Conservation (phyloP, 1,284 basidiomycete genomes). For the Rhodotorula sp. region DNA sequence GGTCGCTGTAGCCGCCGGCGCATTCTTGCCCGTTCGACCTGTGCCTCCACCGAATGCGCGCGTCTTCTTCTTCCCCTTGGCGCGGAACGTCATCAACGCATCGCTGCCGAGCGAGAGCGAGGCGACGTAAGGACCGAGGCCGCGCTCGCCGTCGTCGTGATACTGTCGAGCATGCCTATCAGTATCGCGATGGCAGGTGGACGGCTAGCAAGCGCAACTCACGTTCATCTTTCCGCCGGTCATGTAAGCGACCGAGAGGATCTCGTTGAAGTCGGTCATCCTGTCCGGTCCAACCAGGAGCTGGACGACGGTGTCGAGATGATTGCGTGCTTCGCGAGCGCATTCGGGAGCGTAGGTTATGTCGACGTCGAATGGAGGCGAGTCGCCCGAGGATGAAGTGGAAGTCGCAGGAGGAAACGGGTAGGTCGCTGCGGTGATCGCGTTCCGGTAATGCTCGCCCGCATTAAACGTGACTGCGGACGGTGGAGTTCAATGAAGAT, state of each 20-base stretch:
- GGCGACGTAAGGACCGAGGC: conserved; percentile 32
- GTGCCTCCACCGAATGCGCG: background rate
- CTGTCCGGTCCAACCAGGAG: background rate
- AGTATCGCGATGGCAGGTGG: background rate
- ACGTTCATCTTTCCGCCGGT: conserved; percentile 36
- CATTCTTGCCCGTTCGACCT: no score
- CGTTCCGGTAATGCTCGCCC: conserved; percentile 29
- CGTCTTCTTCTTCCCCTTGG: conserved; percentile 12
- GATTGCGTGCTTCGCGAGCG: conserved; percentile 14
- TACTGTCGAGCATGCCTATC: background rate
- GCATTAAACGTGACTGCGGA: conserved; percentile 13
- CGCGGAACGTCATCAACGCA: conserved; percentile 27
- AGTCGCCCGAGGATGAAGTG: background rate
- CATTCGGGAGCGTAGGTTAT: conserved; percentile 12
- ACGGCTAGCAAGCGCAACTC: background rate
- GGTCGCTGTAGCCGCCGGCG: no score
- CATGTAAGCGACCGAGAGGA: conserved; percentile 39
- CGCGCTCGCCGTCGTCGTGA: conserved; percentile 37
- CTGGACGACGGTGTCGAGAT: conserved; percentile 15
- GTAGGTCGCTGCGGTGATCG: conserved; percentile 19
- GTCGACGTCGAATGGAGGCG: background rate
- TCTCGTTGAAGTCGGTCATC: conserved; percentile 30
- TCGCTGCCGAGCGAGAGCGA: conserved; percentile 29
- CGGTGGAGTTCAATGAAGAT: background rate
- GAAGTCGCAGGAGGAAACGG: conserved; percentile 15